Conservation (phyloP, 1,284 basidiomycete genomes). For the Trametes versicolor region DNA sequence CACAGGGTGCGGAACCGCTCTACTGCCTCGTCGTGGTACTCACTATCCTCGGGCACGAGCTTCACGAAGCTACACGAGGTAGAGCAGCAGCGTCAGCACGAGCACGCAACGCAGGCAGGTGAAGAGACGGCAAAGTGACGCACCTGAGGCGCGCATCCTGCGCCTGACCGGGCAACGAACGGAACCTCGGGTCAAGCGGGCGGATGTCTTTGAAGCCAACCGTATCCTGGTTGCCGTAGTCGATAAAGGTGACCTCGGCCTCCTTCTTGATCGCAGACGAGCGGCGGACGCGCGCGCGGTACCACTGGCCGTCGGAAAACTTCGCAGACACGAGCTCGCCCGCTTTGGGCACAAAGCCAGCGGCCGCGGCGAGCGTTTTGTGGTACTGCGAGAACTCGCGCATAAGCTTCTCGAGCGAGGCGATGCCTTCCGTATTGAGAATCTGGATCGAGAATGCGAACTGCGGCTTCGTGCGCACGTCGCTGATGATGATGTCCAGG, state of each 20-base stretch:
- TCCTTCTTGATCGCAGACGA: constrained; percentile 87
- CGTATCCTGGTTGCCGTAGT: constrained; percentile 91
- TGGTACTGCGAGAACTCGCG: constrained; percentile 90
- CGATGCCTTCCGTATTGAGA: constrained; percentile 89
- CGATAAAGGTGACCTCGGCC: constrained; percentile 88
- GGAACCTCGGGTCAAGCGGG: constrained; percentile 88
- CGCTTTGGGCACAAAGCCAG: constrained; percentile 79
- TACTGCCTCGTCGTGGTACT: constrained; percentile 87
- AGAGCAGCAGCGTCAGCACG: background rate
- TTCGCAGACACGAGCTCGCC: constrained; percentile 94
- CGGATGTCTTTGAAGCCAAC: constrained; percentile 80
- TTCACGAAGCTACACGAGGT: constrained; percentile 77
- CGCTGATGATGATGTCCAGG: constrained; percentile 91
- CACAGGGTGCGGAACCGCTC: constrained; percentile 87
- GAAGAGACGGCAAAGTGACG: constrained; percentile 21
- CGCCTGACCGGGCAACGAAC: constrained; percentile 84
- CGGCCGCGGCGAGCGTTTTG: constrained; percentile 64
- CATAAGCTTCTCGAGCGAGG: constrained; percentile 93
- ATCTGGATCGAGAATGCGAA: constrained; percentile 94
- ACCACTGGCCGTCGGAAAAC: constrained; percentile 93
- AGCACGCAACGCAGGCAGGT: background rate
- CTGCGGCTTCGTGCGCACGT: constrained; percentile 80
- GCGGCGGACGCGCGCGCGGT: constrained; percentile 89
- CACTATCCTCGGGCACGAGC: constrained; percentile 79
- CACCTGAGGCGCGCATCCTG: constrained; percentile 85